Evolutionary conservation across 768 basidiomycete genomes (phyloP), one percentile per base, ranked within the genome.

Genomic region (Psilocybe tampanensis): DNA sequence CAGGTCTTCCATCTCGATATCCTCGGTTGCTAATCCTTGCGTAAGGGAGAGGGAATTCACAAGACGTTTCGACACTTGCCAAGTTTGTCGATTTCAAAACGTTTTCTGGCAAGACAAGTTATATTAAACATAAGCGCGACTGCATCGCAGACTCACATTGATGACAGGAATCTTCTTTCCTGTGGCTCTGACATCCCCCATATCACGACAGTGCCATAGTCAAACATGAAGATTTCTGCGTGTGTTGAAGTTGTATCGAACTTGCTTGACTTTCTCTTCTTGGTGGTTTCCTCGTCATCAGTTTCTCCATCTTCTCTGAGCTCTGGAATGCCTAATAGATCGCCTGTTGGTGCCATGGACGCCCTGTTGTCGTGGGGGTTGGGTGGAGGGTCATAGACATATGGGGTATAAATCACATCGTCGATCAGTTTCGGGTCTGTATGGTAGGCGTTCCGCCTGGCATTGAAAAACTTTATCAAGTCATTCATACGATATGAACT

Each of bases 151-250:
- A 77, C 92, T 73, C 66, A 95, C 95, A 98, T 82, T 19, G 94
- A 95, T 23, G 90, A 86, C 59, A 98, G 74, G 66, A 98, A 94
- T 8, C 94, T 80, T 70, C 84, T 90, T 76, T 98, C 95, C 66
- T 97, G 92, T 5, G 85, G 78, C 69, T 97, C 94, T 36, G 92
- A 89, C 95, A 98, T 97, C 22, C 95, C 95, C 95, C 95, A 98
- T 50, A 96, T 92, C 22, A 98, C 95, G 23, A 96, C 91, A 0
- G 93, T 95, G 12, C 95, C 95, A 68, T 96, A 97, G 60, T 89
- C 84, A 72, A 97, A 98, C 61, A 97, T 74, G 70, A 96, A 97
- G 53, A 97, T 90, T 72, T 97, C 95, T 8, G 91, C 90, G 61
- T 89, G 87, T 29, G 80, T 81, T 5, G 85, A 79, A 33, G 83